A percentile compares a stretch with the other conserved stretches of the same genome.
Conservation (phyloP, 768 basidiomycete species). For the Pholiota molesta region DNA sequence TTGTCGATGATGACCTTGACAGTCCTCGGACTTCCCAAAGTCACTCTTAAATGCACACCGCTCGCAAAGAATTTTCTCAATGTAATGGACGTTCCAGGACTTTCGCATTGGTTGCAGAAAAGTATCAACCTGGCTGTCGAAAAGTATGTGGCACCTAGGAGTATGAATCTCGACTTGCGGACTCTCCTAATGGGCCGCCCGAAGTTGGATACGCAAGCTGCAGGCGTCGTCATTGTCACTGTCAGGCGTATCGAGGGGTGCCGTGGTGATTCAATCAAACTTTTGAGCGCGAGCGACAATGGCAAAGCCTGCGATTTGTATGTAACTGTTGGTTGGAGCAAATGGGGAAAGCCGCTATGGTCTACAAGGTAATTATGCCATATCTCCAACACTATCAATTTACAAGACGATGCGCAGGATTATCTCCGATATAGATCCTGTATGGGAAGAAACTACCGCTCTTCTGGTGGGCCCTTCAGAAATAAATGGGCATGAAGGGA, state of each 20-base stretch:
- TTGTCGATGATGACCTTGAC: slow-evolving; percentile 52
- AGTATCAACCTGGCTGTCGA: slow-evolving; percentile 64
- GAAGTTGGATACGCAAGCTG: slow-evolving; percentile 64
- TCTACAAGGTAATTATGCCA: slow-evolving; percentile 48
- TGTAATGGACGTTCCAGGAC: slow-evolving; percentile 75
- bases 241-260: slow-evolving; percentile 63
- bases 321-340: slow-evolving; percentile 67
- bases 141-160: slow-evolving; percentile 71
- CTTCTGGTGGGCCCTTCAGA: slow-evolving; percentile 67
- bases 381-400: background rate
- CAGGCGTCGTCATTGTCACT: slow-evolving; percentile 68
- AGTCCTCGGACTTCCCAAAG: slow-evolving; percentile 70
- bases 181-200: slow-evolving; percentile 60
- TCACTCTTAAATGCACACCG: slow-evolving; percentile 67
- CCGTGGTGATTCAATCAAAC: slow-evolving; percentile 37
- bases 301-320: slow-evolving; percentile 52
- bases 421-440: slow-evolving; percentile 62
- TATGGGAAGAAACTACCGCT: slow-evolving; percentile 71
- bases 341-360: slow-evolving; percentile 66
- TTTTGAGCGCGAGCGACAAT: slow-evolving; percentile 32
- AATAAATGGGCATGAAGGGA: slow-evolving; percentile 64
- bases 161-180: slow-evolving; percentile 70
- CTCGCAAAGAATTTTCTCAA: slow-evolving; percentile 67
- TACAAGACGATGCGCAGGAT: slow-evolving; percentile 39
- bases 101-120: slow-evolving; percentile 69